A percentile compares a stretch with the other conserved stretches of the same genome.
Evolutionary conservation across 306 rosid genomes (phyloP).

Genomic region (Quercus engelmannii): DNA sequence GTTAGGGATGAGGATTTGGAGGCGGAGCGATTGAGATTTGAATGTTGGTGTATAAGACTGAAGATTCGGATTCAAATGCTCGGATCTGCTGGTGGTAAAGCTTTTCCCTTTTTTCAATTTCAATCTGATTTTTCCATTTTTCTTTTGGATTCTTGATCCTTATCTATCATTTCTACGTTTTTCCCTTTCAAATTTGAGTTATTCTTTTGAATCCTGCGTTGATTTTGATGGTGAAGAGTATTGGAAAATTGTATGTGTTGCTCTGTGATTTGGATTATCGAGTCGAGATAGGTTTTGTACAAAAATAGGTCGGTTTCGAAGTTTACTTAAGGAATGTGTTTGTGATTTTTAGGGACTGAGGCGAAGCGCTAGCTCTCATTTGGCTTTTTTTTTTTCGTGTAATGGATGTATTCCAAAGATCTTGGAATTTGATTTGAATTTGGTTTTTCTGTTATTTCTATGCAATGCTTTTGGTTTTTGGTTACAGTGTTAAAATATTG

Average conservation of each 20-base stretch:
- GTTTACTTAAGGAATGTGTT: background rate
- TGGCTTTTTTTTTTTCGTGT: background rate
- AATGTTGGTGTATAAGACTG: conserved; percentile 28
- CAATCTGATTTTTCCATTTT: background rate
- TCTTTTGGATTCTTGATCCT: conserved; percentile 3
- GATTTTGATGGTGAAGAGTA: background rate
- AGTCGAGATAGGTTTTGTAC: background rate
- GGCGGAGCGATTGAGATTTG: conserved; percentile 45
- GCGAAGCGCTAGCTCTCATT: conserved; percentile 11
- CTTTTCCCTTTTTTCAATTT: conserved; percentile 3
- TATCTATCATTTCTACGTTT: background rate
- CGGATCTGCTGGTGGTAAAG: conserved; percentile 80
- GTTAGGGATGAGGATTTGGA: conserved; percentile 19
- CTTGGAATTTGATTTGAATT: conserved; percentile 27
- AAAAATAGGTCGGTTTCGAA: background rate
- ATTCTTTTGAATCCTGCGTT: background rate
- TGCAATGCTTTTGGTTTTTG: background rate
- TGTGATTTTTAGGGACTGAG: conserved; percentile 30
- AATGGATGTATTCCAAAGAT: background rate
- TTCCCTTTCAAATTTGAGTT: background rate
- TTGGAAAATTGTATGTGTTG: background rate
- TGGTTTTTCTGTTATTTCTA: conserved; percentile 4
- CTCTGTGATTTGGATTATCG: background rate
- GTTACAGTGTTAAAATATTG: background rate
- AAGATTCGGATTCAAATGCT: conserved; percentile 45